A percentile compares a stretch with the other conserved stretches of the same genome.
Conservation (phyloP, 495 filamentous ascomycete species). For the Neurospora intermedia region DNA sequence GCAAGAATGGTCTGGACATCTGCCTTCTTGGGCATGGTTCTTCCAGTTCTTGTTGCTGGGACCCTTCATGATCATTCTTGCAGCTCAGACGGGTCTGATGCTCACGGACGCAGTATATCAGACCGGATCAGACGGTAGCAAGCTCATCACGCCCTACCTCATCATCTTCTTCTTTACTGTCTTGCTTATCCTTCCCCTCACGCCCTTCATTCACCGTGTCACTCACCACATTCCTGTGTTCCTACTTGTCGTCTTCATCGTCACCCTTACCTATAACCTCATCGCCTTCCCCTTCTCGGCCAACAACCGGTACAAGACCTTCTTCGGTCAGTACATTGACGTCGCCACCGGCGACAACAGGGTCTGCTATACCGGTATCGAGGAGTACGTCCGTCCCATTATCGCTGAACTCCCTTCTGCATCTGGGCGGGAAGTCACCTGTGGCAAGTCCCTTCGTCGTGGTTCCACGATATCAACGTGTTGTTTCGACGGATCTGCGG, state of each 20-base stretch:
- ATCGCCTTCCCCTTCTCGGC: conserved; percentile 79
- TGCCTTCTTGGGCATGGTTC: conserved; percentile 80
- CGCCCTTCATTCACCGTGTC: conserved; percentile 79
- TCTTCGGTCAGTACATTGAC: conserved; percentile 74
- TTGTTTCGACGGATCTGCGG: conserved; percentile 50
- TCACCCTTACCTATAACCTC: conserved; percentile 79
- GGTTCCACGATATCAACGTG: conserved; percentile 47
- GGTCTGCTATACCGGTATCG: conserved; percentile 61
- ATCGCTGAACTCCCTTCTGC: conserved; percentile 62
- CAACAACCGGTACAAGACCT: conserved; percentile 69
- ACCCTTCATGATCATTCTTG: conserved; percentile 63
- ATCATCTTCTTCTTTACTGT: conserved; percentile 54
- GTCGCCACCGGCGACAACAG: conserved; percentile 59
- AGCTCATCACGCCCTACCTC: conserved; percentile 57
- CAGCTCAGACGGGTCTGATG: conserved; percentile 66
- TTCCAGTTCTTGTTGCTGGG: conserved; percentile 72
- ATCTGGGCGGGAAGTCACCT: conserved; percentile 47
- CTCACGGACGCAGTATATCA: conserved; percentile 61
- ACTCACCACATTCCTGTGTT: conserved; percentile 73
- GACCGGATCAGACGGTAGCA: conserved; percentile 69
- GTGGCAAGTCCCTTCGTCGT: conserved; percentile 13
- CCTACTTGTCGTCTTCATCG: conserved; percentile 60
- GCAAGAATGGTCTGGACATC: conserved; percentile 68
- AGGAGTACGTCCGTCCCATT: conserved; percentile 57
- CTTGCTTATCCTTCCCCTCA: conserved; percentile 63